Percentiles rank a stretch among this genome's conserved stretches.
These are phyloP conservation scores for Zizania palustris DNA, from an alignment of 202 grass and related monocot species.

Conservation along the genomic window DNA sequence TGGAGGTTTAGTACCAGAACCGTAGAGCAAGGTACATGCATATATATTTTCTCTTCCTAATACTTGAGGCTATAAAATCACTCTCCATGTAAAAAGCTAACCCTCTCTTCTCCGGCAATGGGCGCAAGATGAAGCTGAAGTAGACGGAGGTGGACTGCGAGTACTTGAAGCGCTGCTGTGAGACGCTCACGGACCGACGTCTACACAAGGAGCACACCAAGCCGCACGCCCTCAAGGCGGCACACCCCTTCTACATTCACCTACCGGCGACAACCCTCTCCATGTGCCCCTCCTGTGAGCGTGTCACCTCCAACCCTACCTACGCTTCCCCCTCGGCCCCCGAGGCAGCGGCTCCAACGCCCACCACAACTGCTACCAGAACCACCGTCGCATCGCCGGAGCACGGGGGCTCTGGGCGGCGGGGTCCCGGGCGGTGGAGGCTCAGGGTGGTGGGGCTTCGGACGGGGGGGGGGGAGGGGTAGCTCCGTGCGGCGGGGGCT, in stretches of 20 bases:
- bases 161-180: conserved; percentile 91
- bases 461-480: too few species aligned
- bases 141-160: conserved; percentile 95
- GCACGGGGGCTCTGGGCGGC: too few species aligned
- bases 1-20: conserved; percentile 94
- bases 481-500: too few species aligned
- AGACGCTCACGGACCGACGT: conserved; percentile 82
- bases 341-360: not conserved
- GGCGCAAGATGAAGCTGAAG: conserved; percentile 88
- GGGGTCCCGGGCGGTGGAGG: too few species aligned
- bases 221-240: conserved; percentile 68
- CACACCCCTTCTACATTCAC: conserved; percentile 74
- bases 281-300: conserved; percentile 90
- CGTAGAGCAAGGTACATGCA: conserved; percentile 66
- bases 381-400: conserved; percentile 14
- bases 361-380: not conserved
- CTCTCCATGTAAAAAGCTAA: not conserved
- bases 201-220: conserved; percentile 87
- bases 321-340: conserved; percentile 35
- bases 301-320: conserved; percentile 47
- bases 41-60: not conserved
- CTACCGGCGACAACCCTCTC: too few species aligned
- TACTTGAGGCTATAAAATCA: not conserved
- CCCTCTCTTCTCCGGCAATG: conserved; percentile 7
- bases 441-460: too few species aligned